Evolutionary conservation across 306 rosid genomes (phyloP).

Genomic region (Ziziphus jujuba): DNA sequence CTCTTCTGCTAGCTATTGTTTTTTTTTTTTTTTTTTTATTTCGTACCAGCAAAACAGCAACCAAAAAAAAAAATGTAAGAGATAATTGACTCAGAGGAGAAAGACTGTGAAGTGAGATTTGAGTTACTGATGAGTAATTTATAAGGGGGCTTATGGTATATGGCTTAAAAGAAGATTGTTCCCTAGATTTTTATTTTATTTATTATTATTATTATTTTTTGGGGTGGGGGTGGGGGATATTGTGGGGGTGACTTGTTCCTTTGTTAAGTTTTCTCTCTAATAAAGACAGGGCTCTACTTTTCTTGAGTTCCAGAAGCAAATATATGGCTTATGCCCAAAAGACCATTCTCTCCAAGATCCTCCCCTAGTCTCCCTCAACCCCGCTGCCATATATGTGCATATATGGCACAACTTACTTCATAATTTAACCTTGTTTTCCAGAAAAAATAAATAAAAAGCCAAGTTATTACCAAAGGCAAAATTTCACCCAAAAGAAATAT

Average conservation of each 20-base stretch:
- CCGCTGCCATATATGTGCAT: constrained; percentile 46
- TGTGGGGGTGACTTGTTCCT: not conserved
- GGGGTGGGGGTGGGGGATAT: too few species aligned
- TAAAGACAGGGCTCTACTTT: constrained; percentile 65
- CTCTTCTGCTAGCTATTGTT: too few species aligned
- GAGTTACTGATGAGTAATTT: constrained; percentile 59
- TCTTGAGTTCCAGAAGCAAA: constrained; percentile 22
- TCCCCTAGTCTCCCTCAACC: constrained; percentile 17
- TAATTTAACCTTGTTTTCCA: not conserved
- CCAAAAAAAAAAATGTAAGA: not conserved
- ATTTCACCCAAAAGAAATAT: too few species aligned
- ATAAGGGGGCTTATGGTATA: constrained; percentile 45
- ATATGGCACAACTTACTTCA: not conserved
- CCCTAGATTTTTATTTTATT: constrained; percentile 7
- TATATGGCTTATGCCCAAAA: constrained; percentile 5
- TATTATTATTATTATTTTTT: not conserved
- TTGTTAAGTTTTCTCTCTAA: constrained; percentile 20
- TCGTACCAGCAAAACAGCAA: not conserved
- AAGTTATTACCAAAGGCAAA: constrained; percentile 13
- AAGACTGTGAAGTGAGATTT: constrained; percentile 51
- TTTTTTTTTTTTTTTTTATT: not conserved
- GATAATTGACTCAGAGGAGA: constrained; percentile 17
- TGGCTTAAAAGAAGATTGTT: not conserved
- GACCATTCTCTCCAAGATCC: constrained; percentile 13
- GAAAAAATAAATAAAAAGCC: not conserved